phyloP scores from a whole-genome alignment of 2,329 filamentous ascomycete genomes.

The Colletotrichum liriopes region DNA sequence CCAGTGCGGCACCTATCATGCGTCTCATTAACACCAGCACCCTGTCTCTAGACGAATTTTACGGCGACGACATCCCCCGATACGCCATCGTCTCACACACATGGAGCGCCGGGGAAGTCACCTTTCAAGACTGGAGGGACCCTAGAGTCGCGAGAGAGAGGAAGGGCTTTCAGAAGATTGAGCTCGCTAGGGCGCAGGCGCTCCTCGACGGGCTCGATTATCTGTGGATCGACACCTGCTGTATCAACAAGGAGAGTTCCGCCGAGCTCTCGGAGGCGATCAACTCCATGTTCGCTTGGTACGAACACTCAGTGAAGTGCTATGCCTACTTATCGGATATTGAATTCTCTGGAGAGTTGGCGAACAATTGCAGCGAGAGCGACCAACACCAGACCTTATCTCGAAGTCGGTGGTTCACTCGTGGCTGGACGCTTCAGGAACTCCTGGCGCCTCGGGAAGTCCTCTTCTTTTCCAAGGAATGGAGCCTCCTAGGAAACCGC shows the following conservation, averaged over 20 bases:
- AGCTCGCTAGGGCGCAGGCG: conserved; percentile 28
- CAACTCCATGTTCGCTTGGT: conserved; percentile 44
- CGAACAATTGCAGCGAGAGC: background rate
- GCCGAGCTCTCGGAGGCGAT: conserved; percentile 40
- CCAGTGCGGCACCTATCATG: conserved; percentile 42
- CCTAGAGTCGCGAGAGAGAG: conserved; percentile 21
- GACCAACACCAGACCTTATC: background rate
- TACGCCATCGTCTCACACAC: conserved; percentile 49
- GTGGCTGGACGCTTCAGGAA: conserved; percentile 45
- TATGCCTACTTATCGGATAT: conserved; percentile 41
- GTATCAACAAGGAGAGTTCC: conserved; percentile 43
- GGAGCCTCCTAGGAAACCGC: conserved; percentile 26
- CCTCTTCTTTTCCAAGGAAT: conserved; percentile 41
- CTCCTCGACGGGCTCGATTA: conserved; percentile 29
- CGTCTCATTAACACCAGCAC: conserved; percentile 49
- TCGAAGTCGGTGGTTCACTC: conserved; percentile 42
- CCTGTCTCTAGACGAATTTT: conserved; percentile 46
- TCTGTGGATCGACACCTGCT: conserved; percentile 44
- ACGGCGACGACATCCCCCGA: conserved; percentile 43
- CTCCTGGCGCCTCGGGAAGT: conserved; percentile 40
- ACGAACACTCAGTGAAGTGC: conserved; percentile 34
- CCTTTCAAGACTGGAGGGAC: conserved; percentile 41
- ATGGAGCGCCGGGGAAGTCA: conserved; percentile 45
- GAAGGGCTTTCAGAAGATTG: conserved; percentile 32
- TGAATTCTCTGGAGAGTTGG: background rate